phyloP scores from a whole-genome alignment of 768 basidiomycete species.

The Trametes gibbosa region DNA sequence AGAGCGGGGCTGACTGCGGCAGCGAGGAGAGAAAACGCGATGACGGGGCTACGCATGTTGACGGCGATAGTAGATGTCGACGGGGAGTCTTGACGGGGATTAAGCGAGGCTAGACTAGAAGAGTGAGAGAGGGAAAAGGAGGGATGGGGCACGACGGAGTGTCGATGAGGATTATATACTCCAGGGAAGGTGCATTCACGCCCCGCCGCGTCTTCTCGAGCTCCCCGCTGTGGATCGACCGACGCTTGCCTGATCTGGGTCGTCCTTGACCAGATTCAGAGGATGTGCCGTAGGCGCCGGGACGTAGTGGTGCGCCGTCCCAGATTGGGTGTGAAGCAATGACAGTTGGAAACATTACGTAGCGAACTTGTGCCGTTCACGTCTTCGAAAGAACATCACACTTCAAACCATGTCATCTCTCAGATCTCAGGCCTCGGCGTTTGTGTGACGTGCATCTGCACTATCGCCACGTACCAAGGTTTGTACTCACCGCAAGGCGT shows the following conservation, averaged over 20 bases:
- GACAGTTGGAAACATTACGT: background rate
- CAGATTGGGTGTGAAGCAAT: background rate
- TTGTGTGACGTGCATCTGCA: no score
- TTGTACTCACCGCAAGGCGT: no score
- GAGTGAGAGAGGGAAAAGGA: conserved; percentile 18
- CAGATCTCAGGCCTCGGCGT: no score
- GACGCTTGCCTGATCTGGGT: conserved; percentile 12
- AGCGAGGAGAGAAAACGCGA: conserved; percentile 30
- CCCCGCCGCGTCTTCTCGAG: conserved; percentile 28
- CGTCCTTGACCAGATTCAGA: background rate
- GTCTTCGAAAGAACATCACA: no score
- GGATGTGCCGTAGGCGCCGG: background rate
- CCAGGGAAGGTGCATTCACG: conserved; percentile 15
- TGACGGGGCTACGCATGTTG: conserved; percentile 33
- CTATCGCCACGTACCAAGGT: no score
- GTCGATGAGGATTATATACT: conserved; percentile 21
- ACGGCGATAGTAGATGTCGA: conserved; percentile 10
- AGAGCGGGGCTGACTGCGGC: conserved; percentile 31
- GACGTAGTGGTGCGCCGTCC: background rate
- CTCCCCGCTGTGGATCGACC: background rate
- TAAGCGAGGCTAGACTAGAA: conserved; percentile 28
- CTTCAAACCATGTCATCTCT: no score
- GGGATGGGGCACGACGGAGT: conserved; percentile 2
- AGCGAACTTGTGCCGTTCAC: no score
- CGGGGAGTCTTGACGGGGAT: conserved; percentile 21